Evolutionary conservation across 2,329 filamentous ascomycete genomes (phyloP).

Genomic region (Pseudogymnoascus sp.): DNA sequence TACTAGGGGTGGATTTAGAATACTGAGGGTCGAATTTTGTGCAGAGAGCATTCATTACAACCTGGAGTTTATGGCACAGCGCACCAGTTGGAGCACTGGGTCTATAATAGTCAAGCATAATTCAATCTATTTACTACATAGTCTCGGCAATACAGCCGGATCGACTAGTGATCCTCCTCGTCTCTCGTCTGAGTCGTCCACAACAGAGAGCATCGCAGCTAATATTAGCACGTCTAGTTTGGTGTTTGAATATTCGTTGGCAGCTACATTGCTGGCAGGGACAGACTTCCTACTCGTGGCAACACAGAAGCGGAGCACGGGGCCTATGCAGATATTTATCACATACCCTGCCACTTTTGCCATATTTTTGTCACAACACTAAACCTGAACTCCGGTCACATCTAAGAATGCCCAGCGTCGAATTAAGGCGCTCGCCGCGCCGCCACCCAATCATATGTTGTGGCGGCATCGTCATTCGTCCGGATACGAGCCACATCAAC

Average conservation of each 20-base stretch:
- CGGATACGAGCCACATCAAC: slow-evolving; percentile 5
- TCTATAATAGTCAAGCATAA: neutral
- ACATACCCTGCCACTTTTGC: neutral
- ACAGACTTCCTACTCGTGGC: neutral
- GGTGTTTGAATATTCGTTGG: neutral
- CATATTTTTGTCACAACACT: neutral
- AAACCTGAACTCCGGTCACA: neutral
- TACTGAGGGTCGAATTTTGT: neutral
- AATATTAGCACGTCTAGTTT: no score
- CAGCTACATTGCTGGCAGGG: neutral
- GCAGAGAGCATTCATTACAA: neutral
- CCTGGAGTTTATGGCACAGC: neutral
- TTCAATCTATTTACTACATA: neutral
- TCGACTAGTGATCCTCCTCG: neutral
- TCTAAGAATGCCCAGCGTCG: neutral
- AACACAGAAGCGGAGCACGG: neutral
- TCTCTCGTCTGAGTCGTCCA: neutral
- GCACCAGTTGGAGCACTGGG: neutral
- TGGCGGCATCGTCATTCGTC: neutral
- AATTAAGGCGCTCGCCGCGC: neutral
- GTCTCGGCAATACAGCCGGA: neutral
- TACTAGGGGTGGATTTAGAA: neutral
- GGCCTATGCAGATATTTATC: neutral
- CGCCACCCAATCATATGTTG: neutral
- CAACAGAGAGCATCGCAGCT: neutral